phyloP scores from a whole-genome alignment of 2,329 filamentous ascomycete species.

The Diplodia mutila region DNA sequence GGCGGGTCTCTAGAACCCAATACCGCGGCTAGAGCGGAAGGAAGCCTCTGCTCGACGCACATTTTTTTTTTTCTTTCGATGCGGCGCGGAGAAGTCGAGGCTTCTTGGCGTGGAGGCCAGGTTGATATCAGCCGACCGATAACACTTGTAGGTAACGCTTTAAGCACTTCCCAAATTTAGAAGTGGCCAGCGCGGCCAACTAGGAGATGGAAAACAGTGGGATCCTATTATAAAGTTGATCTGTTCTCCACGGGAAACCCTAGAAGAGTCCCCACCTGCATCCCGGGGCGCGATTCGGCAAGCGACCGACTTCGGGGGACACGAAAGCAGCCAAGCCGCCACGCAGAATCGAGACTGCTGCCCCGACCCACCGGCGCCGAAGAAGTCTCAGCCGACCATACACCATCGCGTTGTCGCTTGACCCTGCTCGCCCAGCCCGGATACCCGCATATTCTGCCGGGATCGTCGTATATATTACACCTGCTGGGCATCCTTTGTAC shows the following conservation, averaged over 20 bases:
- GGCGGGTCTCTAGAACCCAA: too few species aligned
- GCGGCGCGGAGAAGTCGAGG: not conserved
- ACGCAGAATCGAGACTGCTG: not conserved
- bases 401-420: not conserved
- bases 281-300: not conserved
- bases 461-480: not conserved
- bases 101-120: too few species aligned
- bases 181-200: too few species aligned
- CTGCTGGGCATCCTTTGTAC: not conserved
- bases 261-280: not conserved
- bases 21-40: not conserved
- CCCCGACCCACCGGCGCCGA: not conserved
- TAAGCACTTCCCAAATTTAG: too few species aligned
- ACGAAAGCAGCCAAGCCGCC: slow-evolving; percentile 18
- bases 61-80: not conserved
- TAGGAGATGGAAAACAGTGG: too few species aligned
- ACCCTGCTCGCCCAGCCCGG: not conserved
- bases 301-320: not conserved
- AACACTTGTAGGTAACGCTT: not conserved
- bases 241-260: not conserved
- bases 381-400: too few species aligned
- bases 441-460: not conserved
- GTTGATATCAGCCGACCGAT: not conserved
- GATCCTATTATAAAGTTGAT: too few species aligned
- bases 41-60: not conserved